These are phyloP conservation scores for Butyriboletus loyo DNA, from an alignment of 768 basidiomycete species.

Conservation along the genomic window DNA sequence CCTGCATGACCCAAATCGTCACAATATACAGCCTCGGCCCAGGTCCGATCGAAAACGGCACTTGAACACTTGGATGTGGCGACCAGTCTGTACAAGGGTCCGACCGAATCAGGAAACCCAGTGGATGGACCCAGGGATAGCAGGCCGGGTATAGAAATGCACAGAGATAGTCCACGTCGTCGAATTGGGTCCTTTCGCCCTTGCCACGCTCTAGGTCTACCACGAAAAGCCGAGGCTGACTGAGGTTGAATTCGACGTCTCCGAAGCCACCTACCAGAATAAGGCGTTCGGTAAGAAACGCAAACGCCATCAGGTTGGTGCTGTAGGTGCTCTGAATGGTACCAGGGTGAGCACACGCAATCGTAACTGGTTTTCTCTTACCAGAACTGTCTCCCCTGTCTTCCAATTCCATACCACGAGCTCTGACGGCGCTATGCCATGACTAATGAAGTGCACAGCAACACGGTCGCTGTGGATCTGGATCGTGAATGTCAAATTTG, in stretches of 20 bases:
- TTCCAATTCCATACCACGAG: conserved; percentile 69
- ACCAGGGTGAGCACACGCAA: background rate
- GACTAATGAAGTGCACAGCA: conserved; percentile 45
- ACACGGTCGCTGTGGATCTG: conserved; percentile 54
- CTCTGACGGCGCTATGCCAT: conserved; percentile 38
- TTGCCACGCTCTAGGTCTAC: conserved; percentile 39
- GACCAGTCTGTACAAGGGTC: conserved; percentile 52
- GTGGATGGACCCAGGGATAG: conserved; percentile 21
- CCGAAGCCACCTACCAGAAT: conserved; percentile 36
- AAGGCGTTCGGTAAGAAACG: conserved; percentile 41
- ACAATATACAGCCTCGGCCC: conserved; percentile 46
- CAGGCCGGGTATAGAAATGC: conserved; percentile 44
- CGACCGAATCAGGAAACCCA: conserved; percentile 45
- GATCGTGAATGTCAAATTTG: conserved; percentile 41
- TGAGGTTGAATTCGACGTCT: conserved; percentile 18
- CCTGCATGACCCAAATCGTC: conserved; percentile 38
- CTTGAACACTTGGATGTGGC: conserved; percentile 31
- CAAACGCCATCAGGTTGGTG: conserved; percentile 37
- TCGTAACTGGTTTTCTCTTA: conserved; percentile 31
- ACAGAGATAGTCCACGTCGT: conserved; percentile 33
- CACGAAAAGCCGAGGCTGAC: conserved; percentile 33
- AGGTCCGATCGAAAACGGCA: conserved; percentile 48
- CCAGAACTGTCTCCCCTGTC: conserved; percentile 47
- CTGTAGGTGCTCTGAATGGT: conserved; percentile 25
- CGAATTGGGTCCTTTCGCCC: conserved; percentile 27